Evolutionary conservation across 2,329 filamentous ascomycete species (phyloP), one percentile per base, ranked within the genome.

Genomic region (Basipetospora chlamydospora): DNA sequence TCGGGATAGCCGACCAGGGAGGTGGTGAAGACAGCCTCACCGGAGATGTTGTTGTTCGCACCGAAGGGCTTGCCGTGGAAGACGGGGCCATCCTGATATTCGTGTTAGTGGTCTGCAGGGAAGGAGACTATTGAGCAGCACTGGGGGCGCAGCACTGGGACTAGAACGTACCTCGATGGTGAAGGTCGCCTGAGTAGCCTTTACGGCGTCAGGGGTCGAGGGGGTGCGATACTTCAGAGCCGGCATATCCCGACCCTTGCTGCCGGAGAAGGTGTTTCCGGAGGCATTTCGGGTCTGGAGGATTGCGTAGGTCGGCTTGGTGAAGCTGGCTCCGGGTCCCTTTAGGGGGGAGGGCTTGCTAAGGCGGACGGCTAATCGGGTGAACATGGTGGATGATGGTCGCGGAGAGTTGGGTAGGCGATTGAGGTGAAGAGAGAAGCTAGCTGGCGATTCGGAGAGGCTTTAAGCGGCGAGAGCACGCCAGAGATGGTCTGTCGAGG

Each of bases 1-100:
- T 98, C 90, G 47, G 90, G 90, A 59, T 98, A 98, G 51, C 90
- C 90, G 41, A 98, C 90, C 39, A 96, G 77, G 17, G 88, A 95
- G 42, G 90, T 96, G 43, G 90, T 96, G 69, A 98, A 98, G 57
- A 96, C 90, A 31, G 90, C 90, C 67, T 98, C 90, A 49, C 90
- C 90, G 44, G 87, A 94, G 55, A 96, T 83, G 70, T 95, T 98
- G 58, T 81, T 75, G 59, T 92, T 90, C 54, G 90, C 90, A 51
- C 90, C 90, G 51, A 96, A 98, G 41, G 88, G 93, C 56, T 83
- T 94, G 56, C 90, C 90, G 50, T 85, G 83, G 67, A 94, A 96
- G 54, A 96, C 80, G 30, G 90, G 90, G 43, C 90, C 90, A 64
- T 94, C 85, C 77, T 86, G 23, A 9, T 18, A 26, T 29, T 11